Conservation (phyloP, 768 basidiomycete genomes). For the Mycena olivaceomarginata region DNA sequence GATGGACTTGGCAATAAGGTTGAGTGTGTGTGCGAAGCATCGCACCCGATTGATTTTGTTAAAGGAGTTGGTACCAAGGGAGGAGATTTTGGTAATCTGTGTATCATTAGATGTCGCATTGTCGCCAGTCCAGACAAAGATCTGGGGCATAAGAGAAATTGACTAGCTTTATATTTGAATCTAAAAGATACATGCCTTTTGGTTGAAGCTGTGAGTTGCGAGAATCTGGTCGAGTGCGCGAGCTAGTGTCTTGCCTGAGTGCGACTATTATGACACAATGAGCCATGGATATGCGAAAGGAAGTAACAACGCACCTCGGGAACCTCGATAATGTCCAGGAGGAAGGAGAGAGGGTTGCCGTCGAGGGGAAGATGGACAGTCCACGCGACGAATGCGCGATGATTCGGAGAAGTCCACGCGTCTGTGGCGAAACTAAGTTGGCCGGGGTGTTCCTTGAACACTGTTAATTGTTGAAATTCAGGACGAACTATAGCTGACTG, state of each 20-base stretch:
- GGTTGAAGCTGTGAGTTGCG: slow-evolving; percentile 55
- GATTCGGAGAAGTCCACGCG: slow-evolving; percentile 56
- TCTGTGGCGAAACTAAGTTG: slow-evolving; percentile 44
- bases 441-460: not conserved
- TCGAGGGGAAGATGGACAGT: slow-evolving; percentile 53
- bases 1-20: slow-evolving; percentile 33
- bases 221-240: slow-evolving; percentile 56
- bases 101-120: slow-evolving; percentile 38
- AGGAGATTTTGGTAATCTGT: slow-evolving; percentile 14
- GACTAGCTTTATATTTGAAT: too few species aligned
- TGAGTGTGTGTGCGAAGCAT: slow-evolving; percentile 37
- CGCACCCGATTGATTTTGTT: slow-evolving; percentile 19
- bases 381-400: slow-evolving; percentile 43
- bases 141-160: slow-evolving; percentile 4
- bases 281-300: not conserved
- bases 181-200: slow-evolving; percentile 54
- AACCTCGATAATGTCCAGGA: slow-evolving; percentile 63
- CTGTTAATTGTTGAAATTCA: not conserved
- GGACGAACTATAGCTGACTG: not conserved
- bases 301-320: slow-evolving; percentile 41
- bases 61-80: slow-evolving; percentile 14
- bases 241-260: slow-evolving; percentile 59
- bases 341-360: slow-evolving; percentile 49
- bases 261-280: slow-evolving; percentile 47
- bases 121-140: slow-evolving; percentile 35